A percentile compares a stretch with the other conserved stretches of the same genome.
Evolutionary conservation across 2,329 filamentous ascomycete species (phyloP).

Genomic region (Aspergillus sp.): DNA sequence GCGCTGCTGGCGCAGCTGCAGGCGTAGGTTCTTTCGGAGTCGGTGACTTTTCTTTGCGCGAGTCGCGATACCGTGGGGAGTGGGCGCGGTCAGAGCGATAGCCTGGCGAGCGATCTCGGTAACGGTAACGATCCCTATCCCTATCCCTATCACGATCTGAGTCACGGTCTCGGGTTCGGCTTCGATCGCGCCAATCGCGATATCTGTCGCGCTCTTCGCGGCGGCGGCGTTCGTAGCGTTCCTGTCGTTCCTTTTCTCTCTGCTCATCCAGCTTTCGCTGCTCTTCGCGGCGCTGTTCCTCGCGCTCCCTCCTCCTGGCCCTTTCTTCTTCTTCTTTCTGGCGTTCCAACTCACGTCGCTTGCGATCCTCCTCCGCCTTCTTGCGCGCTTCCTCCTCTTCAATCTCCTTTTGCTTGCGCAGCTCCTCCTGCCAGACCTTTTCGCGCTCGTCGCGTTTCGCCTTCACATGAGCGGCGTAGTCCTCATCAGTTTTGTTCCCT

Average conservation of each 20-base stretch:
- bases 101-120: constrained; percentile 34
- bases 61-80: constrained; percentile 33
- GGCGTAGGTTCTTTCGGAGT: constrained; percentile 38
- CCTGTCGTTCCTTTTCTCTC: constrained; percentile 52
- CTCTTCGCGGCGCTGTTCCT: constrained; percentile 52
- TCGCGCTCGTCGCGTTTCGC: constrained; percentile 55
- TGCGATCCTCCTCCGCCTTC: constrained; percentile 45
- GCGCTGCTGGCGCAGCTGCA: constrained; percentile 25
- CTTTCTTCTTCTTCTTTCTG: constrained; percentile 49
- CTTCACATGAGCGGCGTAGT: constrained; percentile 58
- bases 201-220: constrained; percentile 50
- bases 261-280: constrained; percentile 56
- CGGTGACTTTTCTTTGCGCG: constrained; percentile 33
- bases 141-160: constrained; percentile 28
- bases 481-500: constrained; percentile 62
- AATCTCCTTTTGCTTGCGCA: constrained; percentile 56
- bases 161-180: constrained; percentile 37
- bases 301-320: constrained; percentile 53
- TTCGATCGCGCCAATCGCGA: constrained; percentile 40
- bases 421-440: constrained; percentile 50
- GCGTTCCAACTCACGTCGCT: constrained; percentile 45
- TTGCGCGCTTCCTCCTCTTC: constrained; percentile 45
- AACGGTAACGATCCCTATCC: constrained; percentile 27
- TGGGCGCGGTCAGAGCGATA: constrained; percentile 35
- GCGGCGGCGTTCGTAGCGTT: constrained; percentile 47